Evolutionary conservation across 129 eudicot species (phyloP), one percentile per base, ranked within the genome.

Genomic region (Calendula officinalis): DNA sequence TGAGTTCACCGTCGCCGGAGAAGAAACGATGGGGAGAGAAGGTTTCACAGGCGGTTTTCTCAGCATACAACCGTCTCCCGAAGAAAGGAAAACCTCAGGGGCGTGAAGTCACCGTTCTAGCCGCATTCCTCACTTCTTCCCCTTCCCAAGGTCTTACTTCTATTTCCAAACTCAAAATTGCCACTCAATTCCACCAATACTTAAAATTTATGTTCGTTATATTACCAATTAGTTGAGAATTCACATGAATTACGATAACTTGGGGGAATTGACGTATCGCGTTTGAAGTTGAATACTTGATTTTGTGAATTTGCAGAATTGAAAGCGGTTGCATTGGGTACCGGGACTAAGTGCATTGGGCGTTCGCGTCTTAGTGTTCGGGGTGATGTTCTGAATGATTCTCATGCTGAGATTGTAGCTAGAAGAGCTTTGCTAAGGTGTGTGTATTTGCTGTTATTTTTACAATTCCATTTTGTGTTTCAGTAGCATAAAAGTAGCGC

Each of bases 1-100:
- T 73, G 74, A 77, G 45, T 33, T 67, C 81, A 47, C 51, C 74
- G 11, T 76, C 81, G 67, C 76, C 81, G 50, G 78, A 71, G 53
- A 72, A 63, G 66, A 70, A 66, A 30, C 81, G 71, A 71, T 87
- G 96, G 94, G 96, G 84, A 27, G 88, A 87, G 38, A 84, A 74
- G 57, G 90, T 91, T 0, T 76, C 96, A 0, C 69, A 74, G 49
- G 70, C 84, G 13, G 97, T 80, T 0, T 67, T 80, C 46, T 56
- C 86, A 3, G 76, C 70, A 2, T 91, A 82, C 83, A 80, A 84
- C 46, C 77, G 86, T 34, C 90, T 87, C 5, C 94, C 97, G 0
- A 91, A 91, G 81, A 91, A 91, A 73, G 97, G 97, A 44, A 87
- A 91, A 70, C 97, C 97, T 57, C 99, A 88, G 64, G 94, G 96